Evolutionary conservation across 805 yeast species (phyloP).

Genomic region (Spathaspora arborariae): DNA sequence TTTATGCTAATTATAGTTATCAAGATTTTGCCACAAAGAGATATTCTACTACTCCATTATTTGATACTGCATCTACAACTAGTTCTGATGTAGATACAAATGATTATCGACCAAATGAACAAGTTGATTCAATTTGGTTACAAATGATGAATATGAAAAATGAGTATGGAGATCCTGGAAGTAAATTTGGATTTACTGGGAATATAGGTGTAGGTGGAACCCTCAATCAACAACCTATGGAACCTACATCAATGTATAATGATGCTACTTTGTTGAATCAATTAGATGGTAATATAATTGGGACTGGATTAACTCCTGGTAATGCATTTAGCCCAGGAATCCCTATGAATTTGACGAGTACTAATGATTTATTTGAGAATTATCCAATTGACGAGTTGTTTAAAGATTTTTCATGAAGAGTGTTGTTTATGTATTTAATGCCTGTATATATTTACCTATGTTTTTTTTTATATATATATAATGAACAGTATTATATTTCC

Average conservation of each 20-base stretch:
- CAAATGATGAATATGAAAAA: constrained; percentile 12
- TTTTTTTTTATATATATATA: neutral
- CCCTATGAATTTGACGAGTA: neutral
- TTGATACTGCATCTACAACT: constrained; percentile 2
- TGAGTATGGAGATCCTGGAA: constrained; percentile 3
- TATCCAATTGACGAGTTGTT: constrained; percentile 11
- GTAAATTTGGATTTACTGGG: neutral
- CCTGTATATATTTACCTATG: constrained; percentile 1
- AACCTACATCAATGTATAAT: neutral
- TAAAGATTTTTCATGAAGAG: constrained; percentile 9
- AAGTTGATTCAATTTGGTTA: constrained; percentile 17
- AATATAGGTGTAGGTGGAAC: neutral
- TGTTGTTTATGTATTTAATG: neutral
- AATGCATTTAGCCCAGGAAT: neutral
- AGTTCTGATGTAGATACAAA: constrained; percentile 6
- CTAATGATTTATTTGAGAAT: constrained; percentile 8
- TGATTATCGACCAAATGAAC: constrained; percentile 12
- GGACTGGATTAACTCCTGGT: neutral
- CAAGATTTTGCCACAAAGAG: neutral
- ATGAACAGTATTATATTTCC: neutral
- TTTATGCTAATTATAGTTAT: neutral
- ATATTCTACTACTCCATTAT: neutral
- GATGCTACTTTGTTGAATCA: neutral
- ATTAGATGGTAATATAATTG: neutral
- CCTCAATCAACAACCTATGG: neutral